Conservation (phyloP, 495 filamentous ascomycete species). For the Neurospora pannonica region DNA sequence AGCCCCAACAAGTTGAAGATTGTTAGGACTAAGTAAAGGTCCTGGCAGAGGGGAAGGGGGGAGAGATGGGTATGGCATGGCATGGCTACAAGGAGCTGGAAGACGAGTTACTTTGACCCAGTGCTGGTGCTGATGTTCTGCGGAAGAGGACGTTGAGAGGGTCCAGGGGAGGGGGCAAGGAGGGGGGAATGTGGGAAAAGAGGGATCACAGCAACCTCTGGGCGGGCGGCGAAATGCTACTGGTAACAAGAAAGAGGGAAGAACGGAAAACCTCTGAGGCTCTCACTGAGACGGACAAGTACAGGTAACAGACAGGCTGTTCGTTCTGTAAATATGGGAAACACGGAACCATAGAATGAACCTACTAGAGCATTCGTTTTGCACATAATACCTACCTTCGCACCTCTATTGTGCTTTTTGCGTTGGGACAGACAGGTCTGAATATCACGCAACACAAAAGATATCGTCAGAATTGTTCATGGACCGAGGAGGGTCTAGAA, state of each 20-base stretch:
- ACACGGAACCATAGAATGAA: background rate
- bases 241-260: background rate
- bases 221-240: background rate
- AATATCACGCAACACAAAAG: no score
- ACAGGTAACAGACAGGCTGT: background rate
- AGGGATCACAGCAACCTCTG: background rate
- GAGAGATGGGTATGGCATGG: no score
- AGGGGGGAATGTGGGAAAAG: no score
- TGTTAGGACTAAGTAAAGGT: slow-evolving; percentile 74
- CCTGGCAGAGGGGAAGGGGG: no score
- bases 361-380: background rate
- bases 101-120: background rate
- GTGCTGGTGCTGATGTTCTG: background rate
- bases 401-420: no score
- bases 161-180: no score
- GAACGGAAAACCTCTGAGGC: background rate
- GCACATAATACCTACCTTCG: background rate
- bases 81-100: background rate
- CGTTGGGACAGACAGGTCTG: no score
- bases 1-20: slow-evolving; percentile 78
- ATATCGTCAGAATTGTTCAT: no score
- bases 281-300: background rate
- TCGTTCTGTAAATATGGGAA: background rate
- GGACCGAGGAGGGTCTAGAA: no score
- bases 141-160: no score